Base-by-base conservation (phyloP, 2,329 filamentous ascomycete genomes). In the Cladosporium sphaerospermum region DNA sequence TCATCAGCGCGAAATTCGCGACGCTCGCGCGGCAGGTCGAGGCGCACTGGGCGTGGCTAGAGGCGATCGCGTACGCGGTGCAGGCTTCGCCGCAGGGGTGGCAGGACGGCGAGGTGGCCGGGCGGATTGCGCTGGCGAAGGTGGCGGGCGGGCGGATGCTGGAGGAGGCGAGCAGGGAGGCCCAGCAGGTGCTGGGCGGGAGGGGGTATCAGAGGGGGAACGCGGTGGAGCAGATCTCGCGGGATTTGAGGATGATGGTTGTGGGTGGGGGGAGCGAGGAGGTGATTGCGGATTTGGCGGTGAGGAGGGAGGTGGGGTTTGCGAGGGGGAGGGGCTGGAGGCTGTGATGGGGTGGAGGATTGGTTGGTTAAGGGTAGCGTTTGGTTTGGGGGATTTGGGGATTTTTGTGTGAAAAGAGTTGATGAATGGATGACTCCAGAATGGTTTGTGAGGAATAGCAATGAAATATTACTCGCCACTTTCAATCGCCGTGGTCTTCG, bases 171-270 rank as follows among this genome's bases (percentile, higher is more conserved):
- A 74, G 74, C 45, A 71, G 78, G 11, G 78, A 81, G 57, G 77
- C 78, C 3, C 78, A 81, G 64, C 78, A 81, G 62, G 71, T 81
- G 11, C 67, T 81, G 60, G 77, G 77, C 8, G 77, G 77, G 0
- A 70, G 75, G 4, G 76, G 77, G 2, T 80, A 80, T 64, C 73
- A 77, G 41, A 74, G 70, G 57, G 82, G 64, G 8, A 69, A 70
- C 41, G 70, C 72, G 2, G 73, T 80, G 39, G 78, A 80, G 62
- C 76, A 78, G 57, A 78, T 80, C 49, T 76, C 73, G 52, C 69
- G 77, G 31, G 77, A 80, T 66, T 68, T 76, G 34, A 69, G 77
- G 42, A 76, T 79, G 56, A 69, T 72, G 66, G 70, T 69, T 19
- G 66, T 68, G 2, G 67, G 66, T 16, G 67, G 67, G 9, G 67